A percentile compares a stretch with the other conserved stretches of the same genome.
phyloP scores from a whole-genome alignment of 2,329 filamentous ascomycete genomes.

The Ampelomyces quisqualis region DNA sequence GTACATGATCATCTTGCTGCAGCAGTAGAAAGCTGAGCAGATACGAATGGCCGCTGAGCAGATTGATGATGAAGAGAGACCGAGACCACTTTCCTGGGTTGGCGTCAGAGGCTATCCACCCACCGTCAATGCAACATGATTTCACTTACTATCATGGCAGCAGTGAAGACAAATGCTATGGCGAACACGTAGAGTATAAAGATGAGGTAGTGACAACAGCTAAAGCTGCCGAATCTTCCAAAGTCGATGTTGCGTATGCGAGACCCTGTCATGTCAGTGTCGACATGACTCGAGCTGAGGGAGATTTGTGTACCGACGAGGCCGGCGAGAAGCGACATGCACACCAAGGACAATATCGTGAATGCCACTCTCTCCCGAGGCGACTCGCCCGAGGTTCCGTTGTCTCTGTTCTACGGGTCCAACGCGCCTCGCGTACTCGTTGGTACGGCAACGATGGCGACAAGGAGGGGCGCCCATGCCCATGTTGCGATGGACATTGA shows the following conservation, averaged over 20 bases:
- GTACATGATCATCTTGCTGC: constrained; percentile 19
- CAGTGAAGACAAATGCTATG: constrained; percentile 38
- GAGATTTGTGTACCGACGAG: constrained; percentile 19
- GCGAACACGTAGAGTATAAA: constrained; percentile 39
- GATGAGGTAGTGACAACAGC: constrained; percentile 32
- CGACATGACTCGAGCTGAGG: not conserved
- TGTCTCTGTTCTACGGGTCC: too few species aligned
- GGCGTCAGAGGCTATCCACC: not conserved
- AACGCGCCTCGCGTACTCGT: too few species aligned
- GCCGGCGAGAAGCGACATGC: constrained; percentile 30
- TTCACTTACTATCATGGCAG: constrained; percentile 27
- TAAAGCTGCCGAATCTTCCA: constrained; percentile 4
- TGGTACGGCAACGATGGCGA: not conserved
- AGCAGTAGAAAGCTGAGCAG: constrained; percentile 39
- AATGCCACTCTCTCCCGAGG: too few species aligned
- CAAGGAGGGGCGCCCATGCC: not conserved
- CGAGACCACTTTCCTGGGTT: constrained; percentile 29
- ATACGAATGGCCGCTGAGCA: constrained; percentile 42
- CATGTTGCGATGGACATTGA: not conserved
- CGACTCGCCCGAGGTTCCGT: too few species aligned
- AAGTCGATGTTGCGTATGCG: constrained; percentile 13
- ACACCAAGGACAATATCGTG: constrained; percentile 13
- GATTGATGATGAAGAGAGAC: constrained; percentile 20
- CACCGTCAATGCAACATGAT: not conserved
- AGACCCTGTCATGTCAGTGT: constrained; percentile 15